Evolutionary conservation across 805 yeast species (phyloP).

Genomic region (Cyberlindnera petersonii): DNA sequence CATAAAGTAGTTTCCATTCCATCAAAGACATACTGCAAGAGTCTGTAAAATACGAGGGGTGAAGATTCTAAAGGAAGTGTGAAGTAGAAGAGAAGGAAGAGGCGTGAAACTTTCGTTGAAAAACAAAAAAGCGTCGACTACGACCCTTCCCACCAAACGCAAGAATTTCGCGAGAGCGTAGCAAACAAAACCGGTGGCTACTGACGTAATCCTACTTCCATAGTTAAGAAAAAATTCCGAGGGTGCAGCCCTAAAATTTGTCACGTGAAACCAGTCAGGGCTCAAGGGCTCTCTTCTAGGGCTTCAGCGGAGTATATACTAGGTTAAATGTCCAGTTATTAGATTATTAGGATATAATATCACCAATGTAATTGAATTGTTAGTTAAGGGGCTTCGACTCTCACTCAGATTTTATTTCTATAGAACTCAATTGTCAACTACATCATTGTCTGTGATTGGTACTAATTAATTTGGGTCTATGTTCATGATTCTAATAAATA

Average conservation of each 20-base stretch:
- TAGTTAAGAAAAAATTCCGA: not conserved
- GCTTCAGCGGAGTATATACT: not conserved
- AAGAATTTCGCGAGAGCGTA: constrained; percentile 1
- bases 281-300: constrained; percentile 7
- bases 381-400: no score
- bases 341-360: no score
- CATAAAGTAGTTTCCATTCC: no score
- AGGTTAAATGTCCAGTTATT: no score
- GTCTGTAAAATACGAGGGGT: constrained; percentile 21
- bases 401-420: no score
- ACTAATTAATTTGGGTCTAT: not conserved
- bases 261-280: constrained; percentile 4
- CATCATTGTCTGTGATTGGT: not conserved
- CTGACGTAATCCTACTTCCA: not conserved
- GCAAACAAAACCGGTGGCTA: constrained; percentile 9
- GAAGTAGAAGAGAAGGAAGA: constrained; percentile 9
- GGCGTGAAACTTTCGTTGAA: constrained; percentile 22
- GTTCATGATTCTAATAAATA: not conserved
- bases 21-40: constrained; percentile 25
- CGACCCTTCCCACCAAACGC: not conserved
- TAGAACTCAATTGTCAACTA: not conserved
- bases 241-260: constrained; percentile 2
- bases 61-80: constrained; percentile 9
- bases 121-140: constrained; percentile 10
- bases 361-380: no score